Evolutionary conservation across 1,139 yeast species (phyloP), one percentile per base, ranked within the genome.

Genomic region (Pichia sp.): DNA sequence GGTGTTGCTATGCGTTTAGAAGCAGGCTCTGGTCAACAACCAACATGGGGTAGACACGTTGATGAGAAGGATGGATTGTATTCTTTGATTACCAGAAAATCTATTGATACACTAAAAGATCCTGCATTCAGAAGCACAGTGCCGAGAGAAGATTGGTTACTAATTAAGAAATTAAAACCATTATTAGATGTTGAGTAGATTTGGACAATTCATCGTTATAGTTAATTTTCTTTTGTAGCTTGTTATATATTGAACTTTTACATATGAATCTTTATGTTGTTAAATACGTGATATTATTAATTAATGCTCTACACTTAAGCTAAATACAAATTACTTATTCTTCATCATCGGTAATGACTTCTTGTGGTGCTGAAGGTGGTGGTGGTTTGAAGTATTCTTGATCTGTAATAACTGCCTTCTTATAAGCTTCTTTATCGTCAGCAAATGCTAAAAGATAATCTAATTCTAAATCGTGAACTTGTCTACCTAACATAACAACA

Each of bases 1-100:
- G 99, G 98, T 78, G 97, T 92, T 55, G 98, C 99, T 53, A 86
- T 92, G 85, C 84, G 98, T 76, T 76, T 92, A 64, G 98, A 92
- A 52, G 83, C 89, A 59, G 95, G 96, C 51, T 82, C 94, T 26
- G 76, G 89, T 48, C 92, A 87, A 55, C 96, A 89, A 71, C 97
- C 98, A 50, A 83, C 88, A 18, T 92, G 97, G 97, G 99, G 99
- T 54, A 88, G 98, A 74, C 99, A 92, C 65, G 95, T 92, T 60
- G 96, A 89, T 65, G 98, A 92, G 68, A 74, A 79, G 56, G 99
- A 92, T 67, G 77, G 80, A 49, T 75, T 92, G 64, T 92, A 89
- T 70, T 92, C 98, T 13, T 77, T 85, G 71, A 79, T 92, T 57
- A 67, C 94, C 25, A 82, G 98, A 74, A 85, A 75, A 68, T 85